Conservation (phyloP, 1,139 yeast genomes). For the Kodamaea sp. region DNA sequence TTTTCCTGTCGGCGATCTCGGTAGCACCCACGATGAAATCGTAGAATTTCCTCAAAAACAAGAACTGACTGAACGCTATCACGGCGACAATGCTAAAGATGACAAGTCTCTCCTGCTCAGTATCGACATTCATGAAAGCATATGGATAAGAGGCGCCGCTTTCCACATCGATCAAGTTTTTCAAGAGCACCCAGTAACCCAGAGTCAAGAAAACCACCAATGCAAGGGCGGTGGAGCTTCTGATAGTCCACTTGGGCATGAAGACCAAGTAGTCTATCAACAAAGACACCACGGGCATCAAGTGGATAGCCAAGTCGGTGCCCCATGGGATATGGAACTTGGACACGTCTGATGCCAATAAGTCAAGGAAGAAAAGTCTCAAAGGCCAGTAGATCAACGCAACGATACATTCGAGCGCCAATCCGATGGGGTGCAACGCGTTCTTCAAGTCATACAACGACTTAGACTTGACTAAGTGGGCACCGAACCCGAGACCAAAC, state of each 20-base stretch:
- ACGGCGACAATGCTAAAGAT: conserved; percentile 54
- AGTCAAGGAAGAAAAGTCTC: conserved; percentile 47
- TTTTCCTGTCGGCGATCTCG: conserved; percentile 14
- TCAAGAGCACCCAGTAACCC: conserved; percentile 56
- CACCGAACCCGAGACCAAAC: conserved; percentile 40
- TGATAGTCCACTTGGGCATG: conserved; percentile 49
- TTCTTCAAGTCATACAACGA: conserved; percentile 33
- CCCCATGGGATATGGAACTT: conserved; percentile 41
- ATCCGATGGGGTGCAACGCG: conserved; percentile 49
- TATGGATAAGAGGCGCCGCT: conserved; percentile 58
- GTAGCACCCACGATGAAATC: conserved; percentile 22
- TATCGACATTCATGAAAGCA: conserved; percentile 59
- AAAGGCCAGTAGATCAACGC: conserved; percentile 68
- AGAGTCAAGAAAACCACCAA: conserved; percentile 41
- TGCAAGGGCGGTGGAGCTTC: conserved; percentile 39
- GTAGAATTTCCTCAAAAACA: conserved; percentile 29
- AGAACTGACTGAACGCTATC: conserved; percentile 42
- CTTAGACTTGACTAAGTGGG: conserved; percentile 33
- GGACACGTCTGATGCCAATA: conserved; percentile 37
- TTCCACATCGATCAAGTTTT: conserved; percentile 45
- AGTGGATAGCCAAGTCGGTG: conserved; percentile 59
- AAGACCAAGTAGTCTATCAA: conserved; percentile 55
- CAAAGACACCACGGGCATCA: conserved; percentile 56
- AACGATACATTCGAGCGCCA: conserved; percentile 61
- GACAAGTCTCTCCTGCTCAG: conserved; percentile 39